A percentile compares a stretch with the other conserved stretches of the same genome.
Evolutionary conservation across 1,284 basidiomycete species (phyloP).

Genomic region (Irpex lacteus): DNA sequence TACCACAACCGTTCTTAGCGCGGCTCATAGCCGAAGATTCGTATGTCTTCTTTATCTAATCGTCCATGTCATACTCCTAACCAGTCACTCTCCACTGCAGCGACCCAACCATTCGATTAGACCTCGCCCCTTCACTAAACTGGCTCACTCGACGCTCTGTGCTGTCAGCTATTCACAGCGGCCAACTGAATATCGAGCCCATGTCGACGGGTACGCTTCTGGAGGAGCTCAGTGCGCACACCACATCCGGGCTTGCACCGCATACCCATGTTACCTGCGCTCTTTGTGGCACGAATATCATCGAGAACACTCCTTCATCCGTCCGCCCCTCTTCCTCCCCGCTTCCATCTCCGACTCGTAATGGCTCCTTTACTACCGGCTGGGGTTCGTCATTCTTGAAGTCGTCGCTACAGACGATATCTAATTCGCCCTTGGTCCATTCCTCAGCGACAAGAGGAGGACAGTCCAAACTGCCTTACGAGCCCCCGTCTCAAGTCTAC

Average conservation of each 20-base stretch:
- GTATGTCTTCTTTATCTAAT: constrained; percentile 45
- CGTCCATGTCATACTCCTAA: constrained; percentile 12
- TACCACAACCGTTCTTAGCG: constrained; percentile 82
- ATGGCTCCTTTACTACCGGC: constrained; percentile 41
- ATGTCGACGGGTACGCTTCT: constrained; percentile 55
- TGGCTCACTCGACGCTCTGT: constrained; percentile 92
- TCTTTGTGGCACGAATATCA: constrained; percentile 69
- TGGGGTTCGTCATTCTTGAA: constrained; percentile 62
- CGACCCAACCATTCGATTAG: constrained; percentile 90
- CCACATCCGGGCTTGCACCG: constrained; percentile 23
- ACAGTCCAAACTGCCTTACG: constrained; percentile 27
- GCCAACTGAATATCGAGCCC: constrained; percentile 90
- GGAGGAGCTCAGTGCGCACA: constrained; percentile 36
- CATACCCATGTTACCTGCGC: constrained; percentile 54
- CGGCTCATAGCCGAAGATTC: constrained; percentile 86
- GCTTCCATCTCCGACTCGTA: constrained; percentile 21
- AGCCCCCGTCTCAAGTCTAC: constrained; percentile 43
- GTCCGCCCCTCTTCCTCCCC: constrained; percentile 10
- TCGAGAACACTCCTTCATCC: constrained; percentile 19
- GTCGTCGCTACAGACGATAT: constrained; percentile 37
- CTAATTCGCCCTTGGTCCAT: constrained; percentile 23
- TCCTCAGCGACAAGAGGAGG: constrained; percentile 24
- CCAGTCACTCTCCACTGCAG: constrained; percentile 35
- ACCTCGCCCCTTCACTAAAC: constrained; percentile 91
- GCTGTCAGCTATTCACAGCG: constrained; percentile 81